These are phyloP conservation scores for Paramecium caudatum DNA, from an alignment of 73 alveolate species.

Conservation along the genomic window DNA sequence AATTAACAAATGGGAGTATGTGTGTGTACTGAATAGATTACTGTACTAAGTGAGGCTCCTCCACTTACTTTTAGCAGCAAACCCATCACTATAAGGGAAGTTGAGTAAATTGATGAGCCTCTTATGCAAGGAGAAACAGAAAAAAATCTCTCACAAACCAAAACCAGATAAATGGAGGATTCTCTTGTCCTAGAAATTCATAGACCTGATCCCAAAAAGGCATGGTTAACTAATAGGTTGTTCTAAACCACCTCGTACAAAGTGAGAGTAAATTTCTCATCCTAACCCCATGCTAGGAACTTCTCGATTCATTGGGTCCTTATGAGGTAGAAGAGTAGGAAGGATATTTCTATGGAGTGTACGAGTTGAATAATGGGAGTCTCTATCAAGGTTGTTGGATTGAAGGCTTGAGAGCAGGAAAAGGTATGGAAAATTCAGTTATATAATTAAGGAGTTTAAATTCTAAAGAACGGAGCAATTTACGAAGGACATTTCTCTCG, in stretches of 20 bases:
- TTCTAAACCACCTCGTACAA: not conserved
- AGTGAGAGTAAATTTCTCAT: not conserved
- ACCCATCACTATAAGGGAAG: not conserved
- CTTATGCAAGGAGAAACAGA: not conserved
- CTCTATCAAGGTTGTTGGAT: slow-evolving; percentile 80
- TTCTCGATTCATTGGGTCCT: not conserved
- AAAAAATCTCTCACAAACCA: not conserved
- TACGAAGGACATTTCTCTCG: slow-evolving; percentile 72
- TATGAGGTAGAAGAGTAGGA: slow-evolving; percentile 62
- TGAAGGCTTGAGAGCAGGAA: slow-evolving; percentile 73
- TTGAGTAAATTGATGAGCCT: not conserved
- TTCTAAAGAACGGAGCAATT: slow-evolving; percentile 68
- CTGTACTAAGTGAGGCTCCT: slow-evolving; percentile 33
- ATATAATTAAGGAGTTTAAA: slow-evolving; percentile 75
- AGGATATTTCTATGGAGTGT: slow-evolving; percentile 57
- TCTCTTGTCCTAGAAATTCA: slow-evolving; percentile 28
- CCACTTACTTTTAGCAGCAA: slow-evolving; percentile 39
- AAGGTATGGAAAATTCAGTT: slow-evolving; percentile 77
- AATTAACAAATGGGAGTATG: slow-evolving; percentile 52
- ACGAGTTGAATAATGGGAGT: slow-evolving; percentile 75
- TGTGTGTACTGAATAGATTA: slow-evolving; percentile 46
- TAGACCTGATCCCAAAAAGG: slow-evolving; percentile 43
- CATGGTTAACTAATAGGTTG: not conserved
- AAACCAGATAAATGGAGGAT: slow-evolving; percentile 59
- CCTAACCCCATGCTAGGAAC: not conserved